phyloP scores from a whole-genome alignment of 1,139 yeast genomes.

The Suzukiozyma palmioleophila region DNA sequence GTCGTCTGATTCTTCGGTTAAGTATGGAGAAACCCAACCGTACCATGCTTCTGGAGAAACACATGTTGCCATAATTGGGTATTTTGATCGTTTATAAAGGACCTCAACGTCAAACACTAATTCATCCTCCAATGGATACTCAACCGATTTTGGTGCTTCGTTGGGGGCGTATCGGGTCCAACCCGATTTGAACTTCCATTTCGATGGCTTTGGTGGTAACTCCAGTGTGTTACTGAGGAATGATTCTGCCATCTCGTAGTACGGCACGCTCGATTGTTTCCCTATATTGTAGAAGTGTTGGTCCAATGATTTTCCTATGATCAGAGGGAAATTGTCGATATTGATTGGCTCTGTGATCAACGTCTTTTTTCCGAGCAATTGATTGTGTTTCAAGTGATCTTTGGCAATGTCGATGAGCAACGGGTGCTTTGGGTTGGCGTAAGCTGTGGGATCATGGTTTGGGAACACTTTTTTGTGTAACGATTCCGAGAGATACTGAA shows the following conservation, averaged over 20 bases:
- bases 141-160: slow-evolving; percentile 52
- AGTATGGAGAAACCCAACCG: slow-evolving; percentile 88
- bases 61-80: slow-evolving; percentile 81
- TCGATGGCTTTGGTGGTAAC: slow-evolving; percentile 46
- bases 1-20: slow-evolving; percentile 37
- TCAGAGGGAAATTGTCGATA: slow-evolving; percentile 56
- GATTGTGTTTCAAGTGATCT: slow-evolving; percentile 57
- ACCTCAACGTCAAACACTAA: slow-evolving; percentile 90
- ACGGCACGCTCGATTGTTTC: slow-evolving; percentile 54
- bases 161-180: slow-evolving; percentile 75
- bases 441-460: slow-evolving; percentile 19
- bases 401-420: slow-evolving; percentile 54
- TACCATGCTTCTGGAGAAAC: slow-evolving; percentile 83
- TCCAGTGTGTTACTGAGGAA: slow-evolving; percentile 21
- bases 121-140: slow-evolving; percentile 60
- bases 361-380: slow-evolving; percentile 76
- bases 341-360: slow-evolving; percentile 57
- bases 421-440: slow-evolving; percentile 22
- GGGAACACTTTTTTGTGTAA: slow-evolving; percentile 65
- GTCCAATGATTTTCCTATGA: slow-evolving; percentile 68
- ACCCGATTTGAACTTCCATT: slow-evolving; percentile 63
- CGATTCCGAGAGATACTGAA: slow-evolving; percentile 60
- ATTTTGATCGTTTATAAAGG: slow-evolving; percentile 67
- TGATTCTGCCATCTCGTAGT: slow-evolving; percentile 42
- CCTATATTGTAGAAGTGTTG: slow-evolving; percentile 85